These are phyloP conservation scores for Tolypocladium tropicale DNA, from an alignment of 2,329 filamentous ascomycete genomes.

Conservation along the genomic window DNA sequence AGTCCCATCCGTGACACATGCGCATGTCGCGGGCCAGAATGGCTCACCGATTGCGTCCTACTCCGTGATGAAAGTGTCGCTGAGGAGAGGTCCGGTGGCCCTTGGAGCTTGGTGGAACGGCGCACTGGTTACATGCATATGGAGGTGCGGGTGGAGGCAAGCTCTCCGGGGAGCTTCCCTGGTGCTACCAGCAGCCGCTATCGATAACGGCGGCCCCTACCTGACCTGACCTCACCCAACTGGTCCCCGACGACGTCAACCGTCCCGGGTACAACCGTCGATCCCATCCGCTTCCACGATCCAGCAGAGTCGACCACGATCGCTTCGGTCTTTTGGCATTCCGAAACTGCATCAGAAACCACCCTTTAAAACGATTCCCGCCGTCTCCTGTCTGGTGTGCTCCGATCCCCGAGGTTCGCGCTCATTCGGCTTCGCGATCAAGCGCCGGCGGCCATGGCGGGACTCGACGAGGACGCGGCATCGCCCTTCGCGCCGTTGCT, in stretches of 20 bases:
- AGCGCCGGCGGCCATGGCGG: constrained; percentile 16
- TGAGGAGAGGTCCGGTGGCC: neutral
- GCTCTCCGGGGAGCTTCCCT: neutral
- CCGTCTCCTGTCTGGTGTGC: neutral
- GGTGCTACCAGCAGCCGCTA: neutral
- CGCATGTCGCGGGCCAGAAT: no score
- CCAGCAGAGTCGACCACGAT: neutral
- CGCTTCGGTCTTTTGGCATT: neutral
- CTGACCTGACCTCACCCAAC: neutral
- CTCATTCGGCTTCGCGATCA: neutral
- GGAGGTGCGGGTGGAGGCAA: neutral
- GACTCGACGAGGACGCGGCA: constrained; percentile 21
- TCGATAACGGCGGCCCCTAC: neutral
- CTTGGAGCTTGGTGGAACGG: neutral
- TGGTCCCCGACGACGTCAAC: neutral
- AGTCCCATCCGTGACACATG: neutral
- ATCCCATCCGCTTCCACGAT: neutral
- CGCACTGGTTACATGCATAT: neutral
- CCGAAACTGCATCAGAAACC: neutral
- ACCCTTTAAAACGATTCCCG: no score
- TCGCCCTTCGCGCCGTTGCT: constrained; percentile 48
- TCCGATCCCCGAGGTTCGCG: neutral
- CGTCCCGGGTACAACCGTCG: neutral
- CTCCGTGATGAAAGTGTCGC: neutral
- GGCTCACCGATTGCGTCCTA: neutral